These are phyloP conservation scores for Aspergillus pseudoviridinutans DNA, from an alignment of 2,329 filamentous ascomycete genomes.

Conservation along the genomic window DNA sequence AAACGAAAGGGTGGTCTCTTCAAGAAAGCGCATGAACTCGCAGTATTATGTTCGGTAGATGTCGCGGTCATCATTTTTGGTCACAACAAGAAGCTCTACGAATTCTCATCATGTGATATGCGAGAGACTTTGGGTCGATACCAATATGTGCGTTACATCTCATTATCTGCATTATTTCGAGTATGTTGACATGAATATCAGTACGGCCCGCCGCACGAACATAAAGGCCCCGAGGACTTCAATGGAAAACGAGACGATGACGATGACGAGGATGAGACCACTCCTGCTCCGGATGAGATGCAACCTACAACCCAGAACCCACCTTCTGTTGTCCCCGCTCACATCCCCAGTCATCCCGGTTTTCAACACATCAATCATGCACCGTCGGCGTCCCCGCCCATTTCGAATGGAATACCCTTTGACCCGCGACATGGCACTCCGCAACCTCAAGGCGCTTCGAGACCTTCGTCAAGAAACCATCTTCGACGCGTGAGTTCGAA, in stretches of 20 bases:
- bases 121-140: slow-evolving; percentile 83
- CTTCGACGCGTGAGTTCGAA: slow-evolving; percentile 71
- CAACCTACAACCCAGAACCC: slow-evolving; percentile 45
- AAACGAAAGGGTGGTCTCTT: slow-evolving; percentile 98
- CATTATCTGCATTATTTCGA: slow-evolving; percentile 1
- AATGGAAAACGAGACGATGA: slow-evolving; percentile 70
- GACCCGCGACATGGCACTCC: slow-evolving; percentile 74
- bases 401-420: slow-evolving; percentile 70
- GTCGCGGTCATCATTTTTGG: slow-evolving; percentile 98
- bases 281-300: slow-evolving; percentile 65
- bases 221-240: slow-evolving; percentile 93
- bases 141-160: slow-evolving; percentile 69
- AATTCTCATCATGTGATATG: slow-evolving; percentile 94
- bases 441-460: slow-evolving; percentile 70
- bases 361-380: slow-evolving; percentile 82
- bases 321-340: slow-evolving; percentile 64
- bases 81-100: slow-evolving; percentile 97
- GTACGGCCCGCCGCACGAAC: slow-evolving; percentile 91
- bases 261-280: slow-evolving; percentile 74
- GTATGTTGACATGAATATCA: slow-evolving; percentile 37
- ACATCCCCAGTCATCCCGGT: slow-evolving; percentile 62
- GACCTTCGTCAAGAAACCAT: slow-evolving; percentile 76
- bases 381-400: slow-evolving; percentile 82
- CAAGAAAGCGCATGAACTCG: slow-evolving; percentile 99
- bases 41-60: slow-evolving; percentile 95